Percentiles rank a stretch among this genome's conserved stretches.
Evolutionary conservation across 345 rosid species (phyloP).

Genomic region (Punica granatum): DNA sequence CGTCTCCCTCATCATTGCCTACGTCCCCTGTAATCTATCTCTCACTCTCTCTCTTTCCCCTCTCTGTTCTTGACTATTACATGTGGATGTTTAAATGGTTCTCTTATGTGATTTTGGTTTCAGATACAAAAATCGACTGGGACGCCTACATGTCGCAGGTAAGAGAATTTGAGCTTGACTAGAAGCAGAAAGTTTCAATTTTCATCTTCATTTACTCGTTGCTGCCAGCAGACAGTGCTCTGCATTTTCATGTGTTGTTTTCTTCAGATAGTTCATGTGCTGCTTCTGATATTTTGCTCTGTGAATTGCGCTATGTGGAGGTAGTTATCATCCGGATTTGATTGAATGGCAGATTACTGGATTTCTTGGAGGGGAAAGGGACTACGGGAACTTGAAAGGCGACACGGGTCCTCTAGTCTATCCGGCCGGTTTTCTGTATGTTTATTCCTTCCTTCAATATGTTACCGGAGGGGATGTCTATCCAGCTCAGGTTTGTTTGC

Average conservation of each 20-base stretch:
- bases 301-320: conserved; percentile 1
- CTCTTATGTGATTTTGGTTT: not conserved
- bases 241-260: not conserved
- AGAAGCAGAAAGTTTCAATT: not conserved
- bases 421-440: conserved; percentile 91
- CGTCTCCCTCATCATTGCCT: conserved; percentile 61
- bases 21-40: conserved; percentile 67
- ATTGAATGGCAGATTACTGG: conserved; percentile 56
- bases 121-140: conserved; percentile 99
- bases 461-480: conserved; percentile 64
- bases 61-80: not conserved
- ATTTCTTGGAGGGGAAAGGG: conserved; percentile 88
- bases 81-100: not conserved
- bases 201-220: not conserved
- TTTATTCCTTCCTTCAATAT: conserved; percentile 69
- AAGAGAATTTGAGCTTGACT: conserved; percentile 2
- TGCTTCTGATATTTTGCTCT: not conserved
- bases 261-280: not conserved
- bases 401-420: conserved; percentile 95
- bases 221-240: not conserved
- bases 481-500: conserved; percentile 61
- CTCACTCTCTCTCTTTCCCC: not conserved
- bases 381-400: conserved; percentile 75
- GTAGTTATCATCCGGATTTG: conserved; percentile 9
- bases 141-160: conserved; percentile 99